A percentile compares a stretch with the other conserved stretches of the same genome.
These are phyloP conservation scores for Solanum appendiculatum DNA, from an alignment of 257 asterid genomes.

Conservation along the genomic window DNA sequence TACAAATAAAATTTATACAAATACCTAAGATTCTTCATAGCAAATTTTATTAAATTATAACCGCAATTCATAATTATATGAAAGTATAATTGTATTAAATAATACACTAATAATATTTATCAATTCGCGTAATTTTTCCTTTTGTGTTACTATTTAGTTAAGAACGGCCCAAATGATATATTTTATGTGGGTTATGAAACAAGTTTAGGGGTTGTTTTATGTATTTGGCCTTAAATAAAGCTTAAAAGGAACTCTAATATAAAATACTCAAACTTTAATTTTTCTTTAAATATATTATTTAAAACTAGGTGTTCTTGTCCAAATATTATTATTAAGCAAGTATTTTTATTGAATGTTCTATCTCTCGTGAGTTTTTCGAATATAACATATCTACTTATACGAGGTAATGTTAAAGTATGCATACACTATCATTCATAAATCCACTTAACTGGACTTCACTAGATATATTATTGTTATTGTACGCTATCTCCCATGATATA, in stretches of 20 bases:
- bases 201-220: neutral
- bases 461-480: too few relatives aligned
- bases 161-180: neutral
- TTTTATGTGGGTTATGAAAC: neutral
- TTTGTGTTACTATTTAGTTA: too few relatives aligned
- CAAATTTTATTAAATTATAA: too few relatives aligned
- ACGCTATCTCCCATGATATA: neutral
- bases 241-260: neutral
- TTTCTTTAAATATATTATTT: neutral
- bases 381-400: neutral
- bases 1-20: too few relatives aligned
- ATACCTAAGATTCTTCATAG: too few relatives aligned
- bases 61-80: too few relatives aligned
- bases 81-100: too few relatives aligned
- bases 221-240: neutral
- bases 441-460: neutral
- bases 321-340: neutral
- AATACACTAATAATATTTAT: too few relatives aligned
- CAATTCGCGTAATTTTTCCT: too few relatives aligned
- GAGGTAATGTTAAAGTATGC: too few relatives aligned
- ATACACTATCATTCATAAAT: too few relatives aligned
- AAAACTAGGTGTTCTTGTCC: neutral
- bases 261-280: neutral
- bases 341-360: neutral
- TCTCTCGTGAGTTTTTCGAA: too few relatives aligned